These are phyloP conservation scores for Posidonia oceanica DNA, from an alignment of 116 monocot genomes.

Conservation along the genomic window DNA sequence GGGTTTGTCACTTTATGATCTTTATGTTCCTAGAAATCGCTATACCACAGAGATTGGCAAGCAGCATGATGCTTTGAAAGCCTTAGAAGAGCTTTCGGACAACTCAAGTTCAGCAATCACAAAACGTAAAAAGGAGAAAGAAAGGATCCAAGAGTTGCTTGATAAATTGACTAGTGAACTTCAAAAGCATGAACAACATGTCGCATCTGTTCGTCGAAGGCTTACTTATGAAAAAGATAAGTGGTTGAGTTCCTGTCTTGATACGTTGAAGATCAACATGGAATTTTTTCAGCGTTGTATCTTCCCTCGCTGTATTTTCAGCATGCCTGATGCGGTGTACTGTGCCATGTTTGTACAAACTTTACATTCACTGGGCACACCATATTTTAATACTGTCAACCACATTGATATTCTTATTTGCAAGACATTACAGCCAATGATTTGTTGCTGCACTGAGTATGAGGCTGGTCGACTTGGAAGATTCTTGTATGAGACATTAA, in stretches of 20 bases:
- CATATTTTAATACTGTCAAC: constrained; percentile 88
- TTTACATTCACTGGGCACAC: constrained; percentile 87
- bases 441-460: constrained; percentile 93
- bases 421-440: constrained; percentile 90
- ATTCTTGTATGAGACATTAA: constrained; percentile 82
- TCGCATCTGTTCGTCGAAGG: constrained; percentile 60
- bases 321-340: constrained; percentile 87
- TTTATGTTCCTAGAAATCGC: constrained; percentile 76
- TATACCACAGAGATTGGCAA: constrained; percentile 87
- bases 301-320: constrained; percentile 87
- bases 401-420: constrained; percentile 89
- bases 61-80: constrained; percentile 76
- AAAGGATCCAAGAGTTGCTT: constrained; percentile 79
- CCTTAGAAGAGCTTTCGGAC: constrained; percentile 84
- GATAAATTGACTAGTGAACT: constrained; percentile 66
- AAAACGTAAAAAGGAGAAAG: constrained; percentile 97
- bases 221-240: constrained; percentile 74
- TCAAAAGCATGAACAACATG: constrained; percentile 86
- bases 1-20: constrained; percentile 94
- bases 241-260: constrained; percentile 80
- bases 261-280: constrained; percentile 82
- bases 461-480: constrained; percentile 94
- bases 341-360: constrained; percentile 88
- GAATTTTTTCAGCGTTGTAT: constrained; percentile 94
- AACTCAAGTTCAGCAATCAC: constrained; percentile 84